These are phyloP conservation scores for Populus hybrid DNA, from an alignment of 441 rosid species.

Conservation along the genomic window DNA sequence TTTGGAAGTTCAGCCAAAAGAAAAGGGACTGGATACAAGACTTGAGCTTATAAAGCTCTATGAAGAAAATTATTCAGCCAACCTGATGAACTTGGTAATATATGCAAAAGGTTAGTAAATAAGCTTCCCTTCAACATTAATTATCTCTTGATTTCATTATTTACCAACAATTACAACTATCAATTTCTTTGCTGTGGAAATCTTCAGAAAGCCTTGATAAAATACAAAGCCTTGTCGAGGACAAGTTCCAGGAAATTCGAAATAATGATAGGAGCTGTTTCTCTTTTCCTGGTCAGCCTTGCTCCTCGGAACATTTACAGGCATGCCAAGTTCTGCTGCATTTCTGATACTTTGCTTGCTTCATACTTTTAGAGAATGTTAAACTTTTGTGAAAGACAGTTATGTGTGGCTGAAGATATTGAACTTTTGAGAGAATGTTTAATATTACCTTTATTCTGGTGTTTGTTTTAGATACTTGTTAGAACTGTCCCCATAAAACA, in stretches of 20 bases:
- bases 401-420: too few relatives aligned
- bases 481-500: constrained; percentile 75
- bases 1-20: constrained; percentile 77
- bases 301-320: constrained; percentile 78
- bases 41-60: constrained; percentile 80
- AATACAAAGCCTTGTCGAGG: constrained; percentile 58
- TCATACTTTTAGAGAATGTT: not conserved
- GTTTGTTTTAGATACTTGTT: constrained; percentile 70
- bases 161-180: not conserved
- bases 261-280: constrained; percentile 44
- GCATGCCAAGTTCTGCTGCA: constrained; percentile 28
- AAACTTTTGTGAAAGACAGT: not conserved
- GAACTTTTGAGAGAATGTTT: not conserved
- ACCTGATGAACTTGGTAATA: constrained; percentile 79
- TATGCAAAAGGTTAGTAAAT: constrained; percentile 70
- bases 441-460: not conserved
- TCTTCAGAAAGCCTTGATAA: constrained; percentile 73
- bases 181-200: constrained; percentile 22
- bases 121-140: constrained; percentile 12
- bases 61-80: constrained; percentile 80
- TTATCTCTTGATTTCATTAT: not conserved
- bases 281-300: constrained; percentile 82
- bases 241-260: constrained; percentile 66
- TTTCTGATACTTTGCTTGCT: constrained; percentile 10
- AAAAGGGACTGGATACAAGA: constrained; percentile 71